Evolutionary conservation across 164 flowering plant species (phyloP).

Genomic region (Vitis rupestris): DNA sequence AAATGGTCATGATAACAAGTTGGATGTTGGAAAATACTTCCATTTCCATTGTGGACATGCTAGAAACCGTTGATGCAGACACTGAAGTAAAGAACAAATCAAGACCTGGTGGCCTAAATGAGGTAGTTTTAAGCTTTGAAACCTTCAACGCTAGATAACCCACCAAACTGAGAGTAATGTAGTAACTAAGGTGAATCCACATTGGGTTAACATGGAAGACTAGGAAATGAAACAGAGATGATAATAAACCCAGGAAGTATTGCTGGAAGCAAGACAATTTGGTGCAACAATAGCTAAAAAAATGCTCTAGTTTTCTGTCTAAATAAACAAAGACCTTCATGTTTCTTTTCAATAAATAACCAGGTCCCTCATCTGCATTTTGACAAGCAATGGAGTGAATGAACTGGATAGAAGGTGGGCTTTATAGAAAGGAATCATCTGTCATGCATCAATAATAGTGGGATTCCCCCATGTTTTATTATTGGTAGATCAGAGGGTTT

Average conservation of each 20-base stretch:
- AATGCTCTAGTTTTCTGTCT: not conserved
- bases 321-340: constrained; percentile 2
- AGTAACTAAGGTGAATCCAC: constrained; percentile 44
- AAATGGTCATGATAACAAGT: constrained; percentile 50
- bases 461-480: no score
- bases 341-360: not conserved
- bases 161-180: constrained; percentile 31
- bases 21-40: constrained; percentile 77
- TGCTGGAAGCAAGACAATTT: not conserved
- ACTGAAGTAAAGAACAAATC: constrained; percentile 79
- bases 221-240: not conserved
- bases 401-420: no score
- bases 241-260: not conserved
- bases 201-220: constrained; percentile 29
- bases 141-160: constrained; percentile 43
- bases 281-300: not conserved
- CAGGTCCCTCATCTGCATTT: no score
- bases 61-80: constrained; percentile 68
- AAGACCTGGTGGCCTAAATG: constrained; percentile 21
- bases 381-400: no score
- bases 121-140: constrained; percentile 26
- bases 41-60: constrained; percentile 85
- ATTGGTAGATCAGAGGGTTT: no score
- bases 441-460: no score
- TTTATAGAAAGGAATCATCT: no score